Evolutionary conservation across 2,329 filamentous ascomycete species (phyloP), one percentile per base, ranked within the genome.

Genomic region (Metarhizium humberi): DNA sequence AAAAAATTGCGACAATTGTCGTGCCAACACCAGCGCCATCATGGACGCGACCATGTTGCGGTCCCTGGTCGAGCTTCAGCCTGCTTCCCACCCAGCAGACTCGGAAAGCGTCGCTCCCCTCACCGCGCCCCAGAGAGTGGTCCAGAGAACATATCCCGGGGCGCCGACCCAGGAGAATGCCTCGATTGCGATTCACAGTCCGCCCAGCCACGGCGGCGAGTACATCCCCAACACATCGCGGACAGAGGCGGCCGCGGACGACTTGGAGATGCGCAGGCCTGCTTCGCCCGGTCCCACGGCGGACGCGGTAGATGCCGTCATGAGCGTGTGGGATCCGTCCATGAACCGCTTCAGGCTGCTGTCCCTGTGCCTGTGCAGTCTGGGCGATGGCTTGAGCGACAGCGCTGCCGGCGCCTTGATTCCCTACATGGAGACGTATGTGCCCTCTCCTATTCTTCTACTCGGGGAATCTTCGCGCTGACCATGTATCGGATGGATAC

Each of bases 321-420:
- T 82, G 51, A 85, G 76, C 58, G 78, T 82, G 56, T 83, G 76
- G 58, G 75, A 81, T 18, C 80, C 81, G 11, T 75, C 77, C 11
- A 88, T 83, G 79, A 92, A 90, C 67, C 84, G 81, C 58, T 92
- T 79, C 71, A 76, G 88, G 38, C 74, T 92, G 30, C 65, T 85
- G 10, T 78, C 81, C 11, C 77, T 79, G 14, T 90, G 86, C 60
- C 64, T 87, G 47, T 79, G 85, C 58, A 86, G 81, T 56, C 78
- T 94, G 58, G 77, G 78, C 2, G 85, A 86, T 62, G 90, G 88
- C 0, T 71, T 94, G 56, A 88, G 82, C 61, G 90, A 95, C 68
- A 81, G 84, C 46, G 85, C 87, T 0, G 82, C 88, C 1, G 90
- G 90, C 64, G 88, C 89, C 11, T 66, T 94, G 56, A 88, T 95